Conservation (phyloP, 352 stramenopile genomes). For the Globisporangium barbulae region DNA sequence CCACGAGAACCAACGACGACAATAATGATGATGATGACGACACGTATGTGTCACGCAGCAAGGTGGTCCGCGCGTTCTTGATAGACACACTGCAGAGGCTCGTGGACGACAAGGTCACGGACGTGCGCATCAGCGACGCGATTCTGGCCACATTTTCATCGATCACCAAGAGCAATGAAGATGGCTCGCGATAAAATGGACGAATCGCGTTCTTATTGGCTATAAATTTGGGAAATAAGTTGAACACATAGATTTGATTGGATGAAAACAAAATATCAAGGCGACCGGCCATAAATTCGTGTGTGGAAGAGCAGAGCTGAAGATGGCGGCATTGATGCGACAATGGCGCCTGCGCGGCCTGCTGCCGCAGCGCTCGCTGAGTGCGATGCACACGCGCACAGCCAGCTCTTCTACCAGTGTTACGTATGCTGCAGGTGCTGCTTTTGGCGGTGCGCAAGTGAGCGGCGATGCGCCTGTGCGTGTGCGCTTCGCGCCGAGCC, state of each 20-base stretch:
- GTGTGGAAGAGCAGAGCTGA: background rate
- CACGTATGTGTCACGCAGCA: constrained; percentile 19
- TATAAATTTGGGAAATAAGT: background rate
- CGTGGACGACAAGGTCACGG: constrained; percentile 26
- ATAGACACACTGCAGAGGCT: constrained; percentile 26
- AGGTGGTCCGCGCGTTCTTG: constrained; percentile 32
- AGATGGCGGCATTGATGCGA: constrained; percentile 10
- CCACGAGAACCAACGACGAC: constrained; percentile 13
- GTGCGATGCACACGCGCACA: background rate
- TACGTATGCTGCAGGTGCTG: background rate
- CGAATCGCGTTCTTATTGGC: background rate
- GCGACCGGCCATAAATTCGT: background rate
- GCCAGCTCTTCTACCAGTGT: background rate
- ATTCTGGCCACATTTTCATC: constrained; percentile 30
- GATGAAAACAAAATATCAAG: background rate
- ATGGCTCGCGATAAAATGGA: background rate
- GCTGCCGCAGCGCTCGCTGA: constrained; percentile 4
- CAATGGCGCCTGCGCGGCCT: constrained; percentile 9
- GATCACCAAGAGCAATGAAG: constrained; percentile 14
- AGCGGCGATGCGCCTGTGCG: constrained; percentile 31
- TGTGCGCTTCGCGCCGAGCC: constrained; percentile 88
- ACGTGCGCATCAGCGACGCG: constrained; percentile 35
- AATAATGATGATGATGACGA: background rate
- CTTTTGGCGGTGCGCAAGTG: background rate
- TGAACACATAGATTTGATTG: background rate